A percentile compares a stretch with the other conserved stretches of the same genome.
Conservation (phyloP, 2,329 filamentous ascomycete species). For the Aspergillus jensenii region DNA sequence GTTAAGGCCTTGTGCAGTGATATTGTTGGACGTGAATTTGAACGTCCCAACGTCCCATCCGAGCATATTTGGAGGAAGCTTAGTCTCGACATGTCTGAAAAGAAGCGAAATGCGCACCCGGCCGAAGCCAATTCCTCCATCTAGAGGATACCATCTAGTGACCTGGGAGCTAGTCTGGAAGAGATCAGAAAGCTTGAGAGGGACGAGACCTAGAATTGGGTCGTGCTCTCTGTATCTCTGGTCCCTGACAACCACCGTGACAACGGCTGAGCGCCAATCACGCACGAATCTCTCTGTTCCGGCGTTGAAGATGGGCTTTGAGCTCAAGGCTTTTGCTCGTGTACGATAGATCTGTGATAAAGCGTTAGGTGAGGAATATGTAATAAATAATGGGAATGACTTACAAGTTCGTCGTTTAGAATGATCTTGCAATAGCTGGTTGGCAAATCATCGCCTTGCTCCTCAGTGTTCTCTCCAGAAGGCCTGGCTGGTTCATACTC, state of each 20-base stretch:
- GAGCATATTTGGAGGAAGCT: constrained; percentile 77
- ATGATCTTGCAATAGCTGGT: constrained; percentile 93
- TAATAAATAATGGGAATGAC: constrained; percentile 16
- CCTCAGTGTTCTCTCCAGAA: constrained; percentile 82
- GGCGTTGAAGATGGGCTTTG: constrained; percentile 95
- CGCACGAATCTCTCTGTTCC: constrained; percentile 90
- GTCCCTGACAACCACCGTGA: constrained; percentile 87
- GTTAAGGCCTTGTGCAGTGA: constrained; percentile 64
- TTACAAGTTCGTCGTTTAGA: constrained; percentile 77
- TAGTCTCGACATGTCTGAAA: constrained; percentile 85
- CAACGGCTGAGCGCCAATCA: constrained; percentile 85
- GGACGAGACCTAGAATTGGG: constrained; percentile 88
- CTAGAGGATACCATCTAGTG: constrained; percentile 93
- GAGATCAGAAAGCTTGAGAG: constrained; percentile 83
- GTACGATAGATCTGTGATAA: constrained; percentile 73
- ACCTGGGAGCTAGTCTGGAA: constrained; percentile 82
- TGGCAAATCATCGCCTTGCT: constrained; percentile 75
- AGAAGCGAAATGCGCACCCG: constrained; percentile 84
- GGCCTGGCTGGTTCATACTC: constrained; percentile 87
- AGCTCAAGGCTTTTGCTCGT: constrained; percentile 89
- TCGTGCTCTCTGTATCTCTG: constrained; percentile 89
- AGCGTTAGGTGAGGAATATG: not conserved
- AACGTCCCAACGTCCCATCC: constrained; percentile 97
- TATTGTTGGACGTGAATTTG: constrained; percentile 72
- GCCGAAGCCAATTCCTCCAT: constrained; percentile 90